phyloP scores from a whole-genome alignment of 805 yeast genomes.

The Candida jianshihensis region DNA sequence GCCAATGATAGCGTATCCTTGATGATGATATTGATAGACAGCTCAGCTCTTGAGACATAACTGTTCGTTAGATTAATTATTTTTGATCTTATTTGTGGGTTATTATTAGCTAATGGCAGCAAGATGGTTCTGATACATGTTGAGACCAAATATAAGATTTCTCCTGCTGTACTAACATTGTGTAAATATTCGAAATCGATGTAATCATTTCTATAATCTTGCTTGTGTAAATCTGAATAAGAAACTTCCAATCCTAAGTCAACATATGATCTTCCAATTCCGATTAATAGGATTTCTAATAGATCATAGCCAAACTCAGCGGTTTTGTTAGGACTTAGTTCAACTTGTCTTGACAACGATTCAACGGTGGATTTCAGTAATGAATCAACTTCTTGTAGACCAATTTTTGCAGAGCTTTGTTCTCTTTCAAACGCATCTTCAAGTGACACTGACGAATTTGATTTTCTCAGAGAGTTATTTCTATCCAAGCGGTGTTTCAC shows the following conservation, averaged over 20 bases:
- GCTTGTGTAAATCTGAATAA: conserved; percentile 38
- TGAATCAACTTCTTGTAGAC: conserved; percentile 45
- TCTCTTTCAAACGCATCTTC: conserved; percentile 2
- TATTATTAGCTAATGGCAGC: conserved; percentile 62
- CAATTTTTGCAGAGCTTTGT: conserved; percentile 2
- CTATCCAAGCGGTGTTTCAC: conserved; percentile 47
- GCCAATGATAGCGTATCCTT: conserved; percentile 49
- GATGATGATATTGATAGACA: conserved; percentile 56
- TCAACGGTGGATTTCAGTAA: conserved; percentile 70
- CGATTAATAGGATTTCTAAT: conserved; percentile 58
- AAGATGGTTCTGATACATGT: conserved; percentile 69
- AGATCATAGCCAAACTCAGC: conserved; percentile 59
- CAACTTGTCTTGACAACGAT: conserved; percentile 69
- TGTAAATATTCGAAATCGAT: conserved; percentile 41
- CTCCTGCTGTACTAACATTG: conserved; percentile 47
- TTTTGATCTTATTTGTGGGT: conserved; percentile 49
- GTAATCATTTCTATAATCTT: conserved; percentile 23
- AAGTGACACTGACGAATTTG: conserved; percentile 13
- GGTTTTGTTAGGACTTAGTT: conserved; percentile 56
- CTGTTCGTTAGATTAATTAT: conserved; percentile 57
- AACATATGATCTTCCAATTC: conserved; percentile 67
- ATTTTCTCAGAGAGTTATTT: conserved; percentile 27
- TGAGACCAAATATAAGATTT: conserved; percentile 58
- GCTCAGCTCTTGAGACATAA: conserved; percentile 54
- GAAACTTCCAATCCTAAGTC: conserved; percentile 71